phyloP scores from a whole-genome alignment of 352 stramenopile species.

The Phytophthora europaea region DNA sequence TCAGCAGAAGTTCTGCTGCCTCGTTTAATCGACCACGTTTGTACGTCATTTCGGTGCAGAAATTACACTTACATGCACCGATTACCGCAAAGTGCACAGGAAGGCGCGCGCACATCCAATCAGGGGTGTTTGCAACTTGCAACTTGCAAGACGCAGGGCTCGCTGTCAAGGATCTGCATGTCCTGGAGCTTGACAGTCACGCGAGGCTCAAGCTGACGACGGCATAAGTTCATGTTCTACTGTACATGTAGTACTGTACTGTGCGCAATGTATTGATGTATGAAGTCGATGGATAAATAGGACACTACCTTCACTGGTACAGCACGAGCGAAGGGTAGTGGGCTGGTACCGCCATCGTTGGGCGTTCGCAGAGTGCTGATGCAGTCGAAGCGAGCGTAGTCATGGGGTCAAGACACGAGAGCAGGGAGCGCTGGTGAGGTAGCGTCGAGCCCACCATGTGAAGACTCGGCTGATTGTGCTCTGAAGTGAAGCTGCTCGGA shows the following conservation, averaged over 20 bases:
- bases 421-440: slow-evolving; percentile 36
- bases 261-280: too few species aligned
- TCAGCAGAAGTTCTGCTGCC: not conserved
- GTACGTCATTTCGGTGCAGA: slow-evolving; percentile 33
- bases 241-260: not conserved
- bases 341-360: slow-evolving; percentile 10
- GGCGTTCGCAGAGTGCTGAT: slow-evolving; percentile 14
- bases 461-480: slow-evolving; percentile 12
- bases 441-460: slow-evolving; percentile 9
- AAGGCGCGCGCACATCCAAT: slow-evolving; percentile 9
- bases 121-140: not conserved
- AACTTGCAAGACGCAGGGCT: not conserved
- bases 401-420: slow-evolving; percentile 44
- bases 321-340: slow-evolving; percentile 35
- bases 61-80: not conserved
- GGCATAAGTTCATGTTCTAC: not conserved
- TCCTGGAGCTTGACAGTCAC: slow-evolving; percentile 3
- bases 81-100: not conserved
- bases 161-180: not conserved
- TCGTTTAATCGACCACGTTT: slow-evolving; percentile 16
- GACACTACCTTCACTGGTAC: slow-evolving; percentile 20
- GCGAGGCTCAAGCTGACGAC: not conserved
- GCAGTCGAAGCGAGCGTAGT: slow-evolving; percentile 24
- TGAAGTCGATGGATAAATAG: slow-evolving; percentile 25
- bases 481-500: slow-evolving; percentile 22